These are phyloP conservation scores for Capillidium rhysosporum DNA, from an alignment of 371 early-diverging fungal genomes.

Conservation along the genomic window DNA sequence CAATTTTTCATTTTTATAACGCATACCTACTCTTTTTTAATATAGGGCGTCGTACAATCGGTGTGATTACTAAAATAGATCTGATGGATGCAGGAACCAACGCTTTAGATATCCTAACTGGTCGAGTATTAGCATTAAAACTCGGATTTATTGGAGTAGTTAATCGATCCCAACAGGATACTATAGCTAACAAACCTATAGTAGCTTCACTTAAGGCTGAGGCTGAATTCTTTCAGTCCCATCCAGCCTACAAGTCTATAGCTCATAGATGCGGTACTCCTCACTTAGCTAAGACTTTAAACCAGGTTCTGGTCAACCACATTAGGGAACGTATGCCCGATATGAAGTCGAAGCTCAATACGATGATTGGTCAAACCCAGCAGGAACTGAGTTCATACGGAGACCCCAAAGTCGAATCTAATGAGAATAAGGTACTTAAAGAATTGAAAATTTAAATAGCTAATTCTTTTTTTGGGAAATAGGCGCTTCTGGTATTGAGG, in stretches of 20 bases:
- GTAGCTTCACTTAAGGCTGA: slow-evolving; percentile 51
- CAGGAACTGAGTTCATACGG: slow-evolving; percentile 60
- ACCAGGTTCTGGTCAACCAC: slow-evolving; percentile 56
- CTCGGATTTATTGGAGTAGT: slow-evolving; percentile 84
- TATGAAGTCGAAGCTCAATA: slow-evolving; percentile 56
- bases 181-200: slow-evolving; percentile 61
- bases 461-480: slow-evolving; percentile 6
- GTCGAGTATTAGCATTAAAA: slow-evolving; percentile 58
- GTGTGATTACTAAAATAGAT: slow-evolving; percentile 87
- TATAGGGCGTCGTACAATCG: slow-evolving; percentile 64
- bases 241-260: slow-evolving; percentile 64
- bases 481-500: slow-evolving; percentile 49
- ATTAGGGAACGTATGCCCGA: slow-evolving; percentile 65
- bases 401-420: slow-evolving; percentile 27
- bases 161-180: slow-evolving; percentile 78
- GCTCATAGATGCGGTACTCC: slow-evolving; percentile 65
- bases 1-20: background rate
- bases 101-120: slow-evolving; percentile 68
- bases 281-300: slow-evolving; percentile 56
- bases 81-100: slow-evolving; percentile 90
- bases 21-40: no score
- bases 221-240: slow-evolving; percentile 51
- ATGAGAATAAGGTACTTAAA: slow-evolving; percentile 28
- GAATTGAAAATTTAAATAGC: slow-evolving; percentile 7
- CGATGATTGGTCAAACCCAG: slow-evolving; percentile 55